Percentiles rank a stretch among this genome's conserved stretches.
Conservation (phyloP, 495 filamentous ascomycete genomes). For the Tetracladium setigerum region DNA sequence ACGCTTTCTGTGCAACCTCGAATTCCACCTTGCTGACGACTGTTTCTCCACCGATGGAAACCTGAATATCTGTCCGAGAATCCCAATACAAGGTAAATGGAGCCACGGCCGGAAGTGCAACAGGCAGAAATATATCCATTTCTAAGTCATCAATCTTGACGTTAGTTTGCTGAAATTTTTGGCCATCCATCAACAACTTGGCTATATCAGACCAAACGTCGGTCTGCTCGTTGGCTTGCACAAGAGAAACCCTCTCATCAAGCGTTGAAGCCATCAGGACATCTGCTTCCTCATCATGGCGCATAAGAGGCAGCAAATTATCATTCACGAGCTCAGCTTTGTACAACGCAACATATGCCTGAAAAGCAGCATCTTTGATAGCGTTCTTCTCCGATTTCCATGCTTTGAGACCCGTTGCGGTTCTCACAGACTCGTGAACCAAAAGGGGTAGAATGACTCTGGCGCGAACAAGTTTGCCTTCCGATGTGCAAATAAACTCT, state of each 20-base stretch:
- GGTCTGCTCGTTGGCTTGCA: constrained; percentile 45
- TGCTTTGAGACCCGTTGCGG: constrained; percentile 34
- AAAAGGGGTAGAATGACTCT: constrained; percentile 65
- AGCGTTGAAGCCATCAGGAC: constrained; percentile 29
- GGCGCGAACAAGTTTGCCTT: constrained; percentile 32
- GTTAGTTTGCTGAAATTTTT: background rate
- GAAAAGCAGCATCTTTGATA: constrained; percentile 74
- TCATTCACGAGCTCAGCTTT: constrained; percentile 67
- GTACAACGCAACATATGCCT: constrained; percentile 68
- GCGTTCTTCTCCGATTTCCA: constrained; percentile 75
- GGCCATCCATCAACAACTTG: constrained; percentile 12
- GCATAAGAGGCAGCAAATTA: constrained; percentile 60
- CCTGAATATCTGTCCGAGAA: constrained; percentile 26
- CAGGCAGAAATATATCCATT: constrained; percentile 41
- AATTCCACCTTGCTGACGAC: constrained; percentile 4
- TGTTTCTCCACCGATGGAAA: constrained; percentile 28
- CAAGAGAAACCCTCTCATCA: constrained; percentile 38
- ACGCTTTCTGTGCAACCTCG: constrained; percentile 18
- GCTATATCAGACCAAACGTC: constrained; percentile 63
- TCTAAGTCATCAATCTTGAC: constrained; percentile 10
- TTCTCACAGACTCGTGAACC: constrained; percentile 56
- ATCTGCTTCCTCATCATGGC: constrained; percentile 26
- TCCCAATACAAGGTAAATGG: constrained; percentile 46
- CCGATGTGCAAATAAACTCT: constrained; percentile 35
- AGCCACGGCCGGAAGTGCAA: constrained; percentile 29